Conservation (phyloP, 345 rosid genomes). For the Microthlaspi erraticum region DNA sequence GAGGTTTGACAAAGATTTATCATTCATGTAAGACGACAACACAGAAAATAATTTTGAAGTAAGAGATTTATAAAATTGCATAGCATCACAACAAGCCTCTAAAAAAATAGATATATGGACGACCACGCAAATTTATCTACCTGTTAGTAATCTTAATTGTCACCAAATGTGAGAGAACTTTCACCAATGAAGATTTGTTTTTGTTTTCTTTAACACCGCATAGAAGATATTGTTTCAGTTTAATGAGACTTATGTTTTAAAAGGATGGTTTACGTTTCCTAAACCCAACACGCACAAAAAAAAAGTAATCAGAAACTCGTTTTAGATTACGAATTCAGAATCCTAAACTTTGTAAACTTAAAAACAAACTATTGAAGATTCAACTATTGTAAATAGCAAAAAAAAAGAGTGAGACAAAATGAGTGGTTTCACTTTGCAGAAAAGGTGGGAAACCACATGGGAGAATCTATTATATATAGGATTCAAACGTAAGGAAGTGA, state of each 20-base stretch:
- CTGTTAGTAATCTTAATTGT: neutral
- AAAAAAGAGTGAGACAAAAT: neutral
- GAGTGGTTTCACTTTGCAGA: slow-evolving; percentile 7
- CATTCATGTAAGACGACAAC: slow-evolving; percentile 4
- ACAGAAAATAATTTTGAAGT: neutral
- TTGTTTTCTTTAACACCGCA: too few relatives aligned
- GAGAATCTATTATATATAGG: neutral
- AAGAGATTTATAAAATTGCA: neutral
- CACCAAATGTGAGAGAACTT: neutral
- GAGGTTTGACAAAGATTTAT: neutral
- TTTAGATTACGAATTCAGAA: neutral
- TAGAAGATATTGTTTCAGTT: neutral
- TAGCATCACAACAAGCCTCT: neutral
- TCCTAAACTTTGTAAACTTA: neutral
- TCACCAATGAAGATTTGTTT: neutral
- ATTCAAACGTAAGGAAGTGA: slow-evolving; percentile 21
- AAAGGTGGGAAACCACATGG: slow-evolving; percentile 36
- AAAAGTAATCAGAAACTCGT: too few relatives aligned
- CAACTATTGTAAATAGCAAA: neutral
- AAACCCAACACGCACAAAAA: neutral
- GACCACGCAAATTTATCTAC: slow-evolving; percentile 6
- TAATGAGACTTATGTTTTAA: neutral
- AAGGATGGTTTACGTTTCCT: neutral
- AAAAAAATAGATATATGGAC: neutral
- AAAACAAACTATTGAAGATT: neutral